phyloP scores from a whole-genome alignment of 768 basidiomycete species.

The Fistulinella prunicolor region DNA sequence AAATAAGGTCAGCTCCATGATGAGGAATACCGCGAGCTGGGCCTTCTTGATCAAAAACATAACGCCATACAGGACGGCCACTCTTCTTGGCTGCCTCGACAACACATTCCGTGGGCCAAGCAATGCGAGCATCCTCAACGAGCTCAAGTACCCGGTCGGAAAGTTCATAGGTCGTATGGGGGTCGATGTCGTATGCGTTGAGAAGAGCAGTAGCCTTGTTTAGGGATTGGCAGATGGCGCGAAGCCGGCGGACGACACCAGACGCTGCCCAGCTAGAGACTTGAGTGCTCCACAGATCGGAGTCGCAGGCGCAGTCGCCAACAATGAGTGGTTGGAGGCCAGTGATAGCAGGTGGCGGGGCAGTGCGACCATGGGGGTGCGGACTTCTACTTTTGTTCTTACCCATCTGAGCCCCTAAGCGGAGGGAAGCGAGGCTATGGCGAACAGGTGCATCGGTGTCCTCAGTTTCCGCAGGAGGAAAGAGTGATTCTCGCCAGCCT shows the following conservation, averaged over 20 bases:
- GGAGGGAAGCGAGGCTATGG: slow-evolving; percentile 19
- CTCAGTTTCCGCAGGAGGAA: slow-evolving; percentile 28
- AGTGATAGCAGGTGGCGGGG: slow-evolving; percentile 13
- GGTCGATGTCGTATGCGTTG: slow-evolving; percentile 67
- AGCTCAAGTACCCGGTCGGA: slow-evolving; percentile 68
- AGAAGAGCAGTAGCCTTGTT: slow-evolving; percentile 57
- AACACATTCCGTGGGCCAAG: slow-evolving; percentile 73
- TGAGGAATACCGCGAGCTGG: slow-evolving; percentile 62
- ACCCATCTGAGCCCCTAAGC: slow-evolving; percentile 24
- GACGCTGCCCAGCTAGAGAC: slow-evolving; percentile 62
- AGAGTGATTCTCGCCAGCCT: slow-evolving; percentile 52
- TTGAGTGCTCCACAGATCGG: slow-evolving; percentile 58
- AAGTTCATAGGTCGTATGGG: slow-evolving; percentile 64
- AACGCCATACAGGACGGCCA: slow-evolving; percentile 70
- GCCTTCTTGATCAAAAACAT: slow-evolving; percentile 80
- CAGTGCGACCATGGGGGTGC: slow-evolving; percentile 20
- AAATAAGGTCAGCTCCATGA: slow-evolving; percentile 70
- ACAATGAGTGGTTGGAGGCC: slow-evolving; percentile 66
- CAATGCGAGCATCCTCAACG: slow-evolving; percentile 69
- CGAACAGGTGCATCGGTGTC: slow-evolving; percentile 13
- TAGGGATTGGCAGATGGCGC: slow-evolving; percentile 72
- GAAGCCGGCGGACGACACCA: slow-evolving; percentile 62
- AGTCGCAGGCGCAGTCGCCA: slow-evolving; percentile 67
- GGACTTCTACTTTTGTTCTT: slow-evolving; percentile 28
- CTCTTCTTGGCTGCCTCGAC: slow-evolving; percentile 48